A percentile compares a stretch with the other conserved stretches of the same genome.
phyloP scores from a whole-genome alignment of 2,329 filamentous ascomycete genomes.

The Fusarium sarcochroum region DNA sequence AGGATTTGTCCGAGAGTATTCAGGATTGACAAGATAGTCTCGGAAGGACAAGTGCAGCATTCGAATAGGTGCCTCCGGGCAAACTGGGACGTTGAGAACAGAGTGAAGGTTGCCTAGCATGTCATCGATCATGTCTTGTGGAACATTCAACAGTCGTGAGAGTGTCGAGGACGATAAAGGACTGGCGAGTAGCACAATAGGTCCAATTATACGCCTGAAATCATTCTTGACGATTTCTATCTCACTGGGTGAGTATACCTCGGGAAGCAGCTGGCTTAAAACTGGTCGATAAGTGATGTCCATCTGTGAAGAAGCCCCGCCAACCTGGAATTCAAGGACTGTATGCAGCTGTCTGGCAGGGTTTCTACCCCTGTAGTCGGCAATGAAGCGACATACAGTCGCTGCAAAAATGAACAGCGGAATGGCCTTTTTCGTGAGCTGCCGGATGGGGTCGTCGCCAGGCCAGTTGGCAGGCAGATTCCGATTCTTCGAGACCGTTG shows the following conservation, averaged over 20 bases:
- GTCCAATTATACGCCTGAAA: constrained; percentile 37
- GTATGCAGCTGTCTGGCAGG: constrained; percentile 13
- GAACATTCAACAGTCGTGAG: not conserved
- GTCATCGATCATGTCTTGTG: not conserved
- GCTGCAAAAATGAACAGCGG: constrained; percentile 56
- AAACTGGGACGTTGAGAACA: not conserved
- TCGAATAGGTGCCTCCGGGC: constrained; percentile 5
- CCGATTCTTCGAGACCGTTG: not conserved
- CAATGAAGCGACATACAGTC: constrained; percentile 51
- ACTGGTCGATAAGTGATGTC: constrained; percentile 34
- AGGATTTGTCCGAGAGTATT: not conserved
- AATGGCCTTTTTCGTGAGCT: constrained; percentile 47
- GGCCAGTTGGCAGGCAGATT: constrained; percentile 26
- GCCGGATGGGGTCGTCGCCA: not conserved
- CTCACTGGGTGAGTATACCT: not conserved
- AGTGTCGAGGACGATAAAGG: constrained; percentile 37
- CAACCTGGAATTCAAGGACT: not conserved
- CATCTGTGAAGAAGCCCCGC: constrained; percentile 7
- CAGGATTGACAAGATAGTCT: constrained; percentile 54
- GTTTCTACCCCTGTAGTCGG: constrained; percentile 33
- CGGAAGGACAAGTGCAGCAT: constrained; percentile 56
- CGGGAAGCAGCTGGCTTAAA: constrained; percentile 12
- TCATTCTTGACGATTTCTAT: constrained; percentile 4
- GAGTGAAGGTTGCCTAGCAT: not conserved
- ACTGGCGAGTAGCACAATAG: constrained; percentile 42